Evolutionary conservation across 2,329 filamentous ascomycete species (phyloP).

Genomic region (Esteya vermicola): DNA sequence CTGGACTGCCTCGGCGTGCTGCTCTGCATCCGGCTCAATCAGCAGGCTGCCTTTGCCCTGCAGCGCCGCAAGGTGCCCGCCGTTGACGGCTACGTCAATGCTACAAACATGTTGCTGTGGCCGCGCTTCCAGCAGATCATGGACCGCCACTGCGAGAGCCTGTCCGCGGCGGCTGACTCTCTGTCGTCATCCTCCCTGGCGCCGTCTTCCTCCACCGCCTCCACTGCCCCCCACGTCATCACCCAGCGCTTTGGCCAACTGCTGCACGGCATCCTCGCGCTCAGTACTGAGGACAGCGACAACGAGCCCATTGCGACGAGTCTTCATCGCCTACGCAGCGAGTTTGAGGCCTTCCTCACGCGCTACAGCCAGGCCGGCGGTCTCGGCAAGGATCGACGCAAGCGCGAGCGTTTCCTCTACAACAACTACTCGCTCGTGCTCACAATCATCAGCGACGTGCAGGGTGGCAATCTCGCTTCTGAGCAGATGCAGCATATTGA

Average conservation of each 20-base stretch:
- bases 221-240: conserved; percentile 74
- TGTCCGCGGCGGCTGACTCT: conserved; percentile 47
- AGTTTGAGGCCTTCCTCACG: conserved; percentile 71
- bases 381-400: conserved; percentile 63
- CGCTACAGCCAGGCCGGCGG: conserved; percentile 54
- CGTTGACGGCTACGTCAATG: conserved; percentile 85
- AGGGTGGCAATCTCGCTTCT: conserved; percentile 52
- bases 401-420: conserved; percentile 75
- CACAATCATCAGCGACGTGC: conserved; percentile 71
- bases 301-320: conserved; percentile 85
- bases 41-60: conserved; percentile 85
- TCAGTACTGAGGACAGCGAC: conserved; percentile 84
- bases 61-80: conserved; percentile 83
- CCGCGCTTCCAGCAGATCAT: conserved; percentile 89
- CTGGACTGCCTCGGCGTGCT: conserved; percentile 78
- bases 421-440: conserved; percentile 95
- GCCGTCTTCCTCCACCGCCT: conserved; percentile 29
- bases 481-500: conserved; percentile 70
- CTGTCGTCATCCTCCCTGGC: no score
- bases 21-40: conserved; percentile 84
- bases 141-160: conserved; percentile 80
- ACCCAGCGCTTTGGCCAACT: conserved; percentile 96
- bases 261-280: conserved; percentile 64
- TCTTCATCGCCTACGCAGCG: conserved; percentile 58
- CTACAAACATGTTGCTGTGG: conserved; percentile 91